Evolutionary conservation across 176 grass and related monocot genomes (phyloP).

Genomic region (Oryza rufipogon): DNA sequence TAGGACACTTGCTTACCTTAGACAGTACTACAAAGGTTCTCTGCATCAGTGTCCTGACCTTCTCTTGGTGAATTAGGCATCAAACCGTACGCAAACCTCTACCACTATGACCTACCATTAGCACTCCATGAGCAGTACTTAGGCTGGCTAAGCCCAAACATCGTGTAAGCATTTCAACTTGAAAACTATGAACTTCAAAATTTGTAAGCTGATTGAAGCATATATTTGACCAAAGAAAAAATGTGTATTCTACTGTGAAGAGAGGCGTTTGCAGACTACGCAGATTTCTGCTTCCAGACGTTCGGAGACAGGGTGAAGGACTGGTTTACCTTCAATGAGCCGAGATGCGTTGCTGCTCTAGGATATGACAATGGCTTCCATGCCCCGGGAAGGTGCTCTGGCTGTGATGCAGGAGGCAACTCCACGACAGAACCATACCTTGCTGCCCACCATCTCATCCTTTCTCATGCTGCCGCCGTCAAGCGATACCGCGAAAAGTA

Average conservation of each 20-base stretch:
- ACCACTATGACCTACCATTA: conserved; percentile 91
- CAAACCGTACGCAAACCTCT: conserved; percentile 83
- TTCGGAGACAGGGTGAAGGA: conserved; percentile 89
- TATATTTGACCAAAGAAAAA: neutral
- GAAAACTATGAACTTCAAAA: neutral
- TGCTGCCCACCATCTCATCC: conserved; percentile 73
- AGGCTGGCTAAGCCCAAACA: conserved; percentile 73
- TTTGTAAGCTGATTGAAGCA: neutral
- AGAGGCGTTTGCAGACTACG: conserved; percentile 68
- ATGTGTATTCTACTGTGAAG: conserved; percentile 32
- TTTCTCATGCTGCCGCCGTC: conserved; percentile 84
- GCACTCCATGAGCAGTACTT: conserved; percentile 82
- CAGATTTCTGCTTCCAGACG: conserved; percentile 81
- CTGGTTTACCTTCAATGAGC: conserved; percentile 96
- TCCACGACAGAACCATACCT: conserved; percentile 84
- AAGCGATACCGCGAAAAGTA: conserved; percentile 76
- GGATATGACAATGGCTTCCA: conserved; percentile 78
- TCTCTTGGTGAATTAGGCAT: conserved; percentile 52
- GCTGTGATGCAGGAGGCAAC: conserved; percentile 63
- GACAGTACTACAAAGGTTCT: neutral
- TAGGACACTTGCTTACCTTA: neutral
- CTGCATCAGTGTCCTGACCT: neutral
- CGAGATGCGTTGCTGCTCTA: conserved; percentile 72
- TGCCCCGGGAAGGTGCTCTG: conserved; percentile 79
- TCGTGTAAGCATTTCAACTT: conserved; percentile 60